Conservation (phyloP, 2,329 filamentous ascomycete genomes). For the Phyllosticta capitalensis region DNA sequence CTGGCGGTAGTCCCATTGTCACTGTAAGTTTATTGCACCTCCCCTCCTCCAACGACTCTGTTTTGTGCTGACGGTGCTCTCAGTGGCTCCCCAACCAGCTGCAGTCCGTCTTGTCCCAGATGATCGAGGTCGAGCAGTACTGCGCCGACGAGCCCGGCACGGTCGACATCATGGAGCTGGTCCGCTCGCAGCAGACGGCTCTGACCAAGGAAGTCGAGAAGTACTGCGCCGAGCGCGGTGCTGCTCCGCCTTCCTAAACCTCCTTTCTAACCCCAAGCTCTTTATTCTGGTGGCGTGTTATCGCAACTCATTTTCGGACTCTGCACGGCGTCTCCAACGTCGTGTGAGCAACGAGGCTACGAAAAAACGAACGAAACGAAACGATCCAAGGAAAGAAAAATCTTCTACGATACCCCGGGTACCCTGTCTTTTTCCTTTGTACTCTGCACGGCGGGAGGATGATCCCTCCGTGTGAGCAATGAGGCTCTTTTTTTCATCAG, state of each 20-base stretch:
- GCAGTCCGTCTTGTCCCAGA: slow-evolving; percentile 61
- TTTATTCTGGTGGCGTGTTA: slow-evolving; percentile 1
- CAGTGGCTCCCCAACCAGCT: slow-evolving; percentile 74
- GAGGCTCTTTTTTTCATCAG: neutral
- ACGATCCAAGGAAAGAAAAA: neutral
- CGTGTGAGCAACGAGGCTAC: slow-evolving; percentile 10
- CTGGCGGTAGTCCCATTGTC: slow-evolving; percentile 71
- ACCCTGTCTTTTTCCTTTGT: neutral
- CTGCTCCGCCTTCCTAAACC: neutral
- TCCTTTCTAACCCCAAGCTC: neutral
- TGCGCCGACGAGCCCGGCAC: slow-evolving; percentile 39
- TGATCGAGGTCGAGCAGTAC: slow-evolving; percentile 49
- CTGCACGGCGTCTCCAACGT: slow-evolving; percentile 1
- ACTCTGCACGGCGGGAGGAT: neutral
- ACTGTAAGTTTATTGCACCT: slow-evolving; percentile 36
- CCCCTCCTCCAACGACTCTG: slow-evolving; percentile 9
- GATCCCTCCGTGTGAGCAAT: neutral
- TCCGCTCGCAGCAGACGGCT: slow-evolving; percentile 53
- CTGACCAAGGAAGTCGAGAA: slow-evolving; percentile 65
- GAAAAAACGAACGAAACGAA: neutral
- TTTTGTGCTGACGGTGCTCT: neutral
- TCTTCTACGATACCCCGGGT: neutral
- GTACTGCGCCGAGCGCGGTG: slow-evolving; percentile 52
- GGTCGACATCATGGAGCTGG: slow-evolving; percentile 58
- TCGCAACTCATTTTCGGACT: slow-evolving; percentile 5